Conservation (phyloP, 257 asterid genomes). For the Mentha longifolia region DNA sequence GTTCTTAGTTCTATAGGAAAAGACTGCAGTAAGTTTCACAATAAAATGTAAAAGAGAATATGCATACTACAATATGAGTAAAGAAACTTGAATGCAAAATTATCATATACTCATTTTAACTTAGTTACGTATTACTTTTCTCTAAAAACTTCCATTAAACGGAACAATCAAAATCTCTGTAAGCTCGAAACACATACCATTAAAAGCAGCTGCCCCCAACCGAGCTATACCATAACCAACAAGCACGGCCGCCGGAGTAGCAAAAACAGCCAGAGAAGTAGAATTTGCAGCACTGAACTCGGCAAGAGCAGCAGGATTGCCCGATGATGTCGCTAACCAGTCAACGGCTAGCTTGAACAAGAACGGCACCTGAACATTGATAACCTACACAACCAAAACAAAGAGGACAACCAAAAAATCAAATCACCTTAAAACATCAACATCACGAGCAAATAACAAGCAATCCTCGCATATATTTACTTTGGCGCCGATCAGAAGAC, state of each 20-base stretch:
- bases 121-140: not conserved
- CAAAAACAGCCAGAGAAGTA: constrained; percentile 75
- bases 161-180: constrained; percentile 6
- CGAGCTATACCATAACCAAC: constrained; percentile 96
- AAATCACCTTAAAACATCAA: constrained; percentile 7
- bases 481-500: constrained; percentile 88
- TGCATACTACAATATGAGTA: not conserved
- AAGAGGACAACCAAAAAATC: constrained; percentile 16
- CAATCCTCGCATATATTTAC: constrained; percentile 31
- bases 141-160: not conserved
- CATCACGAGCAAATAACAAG: constrained; percentile 10
- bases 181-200: constrained; percentile 58
- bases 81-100: constrained; percentile 3
- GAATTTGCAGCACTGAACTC: constrained; percentile 85
- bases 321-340: constrained; percentile 77
- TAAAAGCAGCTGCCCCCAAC: constrained; percentile 88
- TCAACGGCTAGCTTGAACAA: constrained; percentile 97
- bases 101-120: not conserved
- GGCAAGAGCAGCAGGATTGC: constrained; percentile 75
- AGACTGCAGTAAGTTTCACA: constrained; percentile 28
- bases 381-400: constrained; percentile 60
- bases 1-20: constrained; percentile 77
- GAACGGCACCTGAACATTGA: constrained; percentile 98
- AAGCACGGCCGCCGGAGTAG: constrained; percentile 86
- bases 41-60: not conserved